Percentiles rank a stretch among this genome's conserved stretches.
Evolutionary conservation across 2,329 filamentous ascomycete genomes (phyloP).

Genomic region (Scedosporium apiospermum): DNA sequence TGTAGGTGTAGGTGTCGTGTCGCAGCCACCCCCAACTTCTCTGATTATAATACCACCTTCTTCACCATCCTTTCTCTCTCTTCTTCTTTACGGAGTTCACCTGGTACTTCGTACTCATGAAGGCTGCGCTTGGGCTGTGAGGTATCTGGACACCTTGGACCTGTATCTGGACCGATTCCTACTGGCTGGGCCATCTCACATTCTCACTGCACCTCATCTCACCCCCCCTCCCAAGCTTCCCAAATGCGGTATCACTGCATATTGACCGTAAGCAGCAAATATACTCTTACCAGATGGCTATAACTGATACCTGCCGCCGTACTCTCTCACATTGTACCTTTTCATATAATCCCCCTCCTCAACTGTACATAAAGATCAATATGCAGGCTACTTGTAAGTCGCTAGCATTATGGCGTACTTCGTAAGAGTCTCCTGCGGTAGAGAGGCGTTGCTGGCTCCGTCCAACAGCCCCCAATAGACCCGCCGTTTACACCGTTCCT

Average conservation of each 20-base stretch:
- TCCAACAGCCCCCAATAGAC: background rate
- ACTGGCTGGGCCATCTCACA: background rate
- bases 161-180: no score
- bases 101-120: no score
- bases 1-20: background rate
- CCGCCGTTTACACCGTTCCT: background rate
- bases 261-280: constrained; percentile 1
- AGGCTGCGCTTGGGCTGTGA: no score
- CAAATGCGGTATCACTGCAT: constrained; percentile 1
- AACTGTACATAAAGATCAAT: no score
- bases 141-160: no score
- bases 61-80: background rate
- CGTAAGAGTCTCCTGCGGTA: no score
- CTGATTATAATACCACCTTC: background rate
- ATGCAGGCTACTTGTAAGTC: no score
- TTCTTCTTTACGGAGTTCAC: background rate
- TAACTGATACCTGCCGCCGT: background rate
- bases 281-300: background rate
- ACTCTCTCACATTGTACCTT: background rate
- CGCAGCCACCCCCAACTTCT: background rate
- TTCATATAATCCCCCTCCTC: background rate
- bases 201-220: background rate
- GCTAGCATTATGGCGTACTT: no score
- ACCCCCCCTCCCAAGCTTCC: background rate
- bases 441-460: no score